Base-by-base conservation (phyloP, 805 yeast genomes). In the Spathaspora gorwiae region DNA sequence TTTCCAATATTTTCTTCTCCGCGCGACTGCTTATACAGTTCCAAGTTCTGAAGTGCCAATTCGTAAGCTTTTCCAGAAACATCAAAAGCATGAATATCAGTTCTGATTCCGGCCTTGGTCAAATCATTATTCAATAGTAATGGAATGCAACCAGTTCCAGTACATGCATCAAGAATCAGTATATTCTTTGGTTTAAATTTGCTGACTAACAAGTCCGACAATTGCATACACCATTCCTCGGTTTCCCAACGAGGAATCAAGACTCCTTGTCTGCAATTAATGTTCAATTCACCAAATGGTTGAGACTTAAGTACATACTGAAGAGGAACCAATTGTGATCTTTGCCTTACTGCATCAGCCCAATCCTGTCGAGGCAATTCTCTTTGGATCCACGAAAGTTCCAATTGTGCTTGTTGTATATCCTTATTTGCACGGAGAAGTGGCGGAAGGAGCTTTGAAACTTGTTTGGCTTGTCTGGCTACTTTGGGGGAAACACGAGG, bases 201-300 rank as follows among this genome's bases (percentile, higher is more conserved):
- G 7, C 13, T 39, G 12, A 29, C 32, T n/a, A 15, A 44, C 11
- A 13, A 33, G 29, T 15, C 48, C 0, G 68, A 62, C 15, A 85
- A 58, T 44, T 72, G 72, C 27, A 66, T 32, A 8, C 77, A 69
- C 97, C 97, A 92, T 56, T 89, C 96, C 60, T 92, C 98, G 0
- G 99, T 92, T 59, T 92, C 99, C 85, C 92, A 83, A 41, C 99
- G 66, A 0, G 99, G 98, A 26, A 92, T 90, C 48, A 92, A 66
- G 1, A 89, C 97, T 0, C 81, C 81, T 1, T 67, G 68, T 27
- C 62, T 55, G 55, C 96, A 87, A 26, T 55, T 46, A 4, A 92
- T 73, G 10, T 77, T 79, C 40, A 92, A 58, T 1, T 60, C 56
- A 0, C 94, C 95, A 68, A 92, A 92, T 1, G 98, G 98, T 64